Evolutionary conservation across 1,284 basidiomycete species (phyloP), one percentile per base, ranked within the genome.

Genomic region (Taiwanofungus camphoratus): DNA sequence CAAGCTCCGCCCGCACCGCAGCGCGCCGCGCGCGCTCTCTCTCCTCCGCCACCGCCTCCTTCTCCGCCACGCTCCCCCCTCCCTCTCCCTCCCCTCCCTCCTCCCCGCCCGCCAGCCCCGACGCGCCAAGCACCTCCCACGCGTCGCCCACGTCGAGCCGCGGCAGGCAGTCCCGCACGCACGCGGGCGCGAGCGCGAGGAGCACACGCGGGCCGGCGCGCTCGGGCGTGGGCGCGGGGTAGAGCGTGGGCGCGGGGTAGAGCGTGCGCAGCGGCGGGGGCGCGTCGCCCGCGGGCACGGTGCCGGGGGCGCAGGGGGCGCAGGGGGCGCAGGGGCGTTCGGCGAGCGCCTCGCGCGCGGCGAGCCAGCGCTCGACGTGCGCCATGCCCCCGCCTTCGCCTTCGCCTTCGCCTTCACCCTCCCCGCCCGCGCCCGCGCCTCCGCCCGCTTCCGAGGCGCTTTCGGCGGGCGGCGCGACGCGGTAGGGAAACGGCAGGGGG

Each of bases 141-240:
- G 86, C 79, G 57, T 96, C 88, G 7, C 92, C 94, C 2, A 93
- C 79, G 45, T 94, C 87, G 26, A 99, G 72, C 46, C 86, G 79
- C 0, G 95, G 94, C 11, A 98, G 60, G 55, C 83, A 87, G 48
- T 92, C 91, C 13, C 72, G 62, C 34, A 90, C 59, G 5, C 82
- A 80, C 3, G 74, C 72, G 40, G 79, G 73, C 0, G 90, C 83
- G 11, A 87, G 54, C 9, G 74, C 83, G 13, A 98, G 73, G 9
- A 97, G 75, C 33, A 75, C 70, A 6, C 82, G 71, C 5, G 69
- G 69, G 32, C 80, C 74, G 42, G 84, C 72, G 39, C 85, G 68
- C 46, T 74, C 67, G 48, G 70, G 62, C 3, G 79, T 64, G n/a
- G n/a, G n/a, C n/a, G n/a, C n/a, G 33, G 69, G 68, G 48, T 74